Conservation (phyloP, 768 basidiomycete genomes). For the Pleurotus djamor region DNA sequence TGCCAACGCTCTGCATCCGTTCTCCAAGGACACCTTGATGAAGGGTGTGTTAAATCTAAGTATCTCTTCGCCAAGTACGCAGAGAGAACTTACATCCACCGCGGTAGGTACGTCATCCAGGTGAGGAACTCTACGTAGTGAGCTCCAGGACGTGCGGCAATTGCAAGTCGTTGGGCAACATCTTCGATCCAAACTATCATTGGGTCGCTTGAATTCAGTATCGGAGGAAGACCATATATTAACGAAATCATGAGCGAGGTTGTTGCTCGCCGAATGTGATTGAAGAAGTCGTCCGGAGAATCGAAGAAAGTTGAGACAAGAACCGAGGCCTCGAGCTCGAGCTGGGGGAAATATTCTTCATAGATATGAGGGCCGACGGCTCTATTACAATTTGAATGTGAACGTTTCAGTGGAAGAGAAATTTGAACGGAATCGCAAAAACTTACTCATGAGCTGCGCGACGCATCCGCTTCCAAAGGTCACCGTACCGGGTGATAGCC, state of each 20-base stretch:
- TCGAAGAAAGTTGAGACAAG: slow-evolving; percentile 18
- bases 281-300: slow-evolving; percentile 21
- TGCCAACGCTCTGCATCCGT: not conserved
- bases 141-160: slow-evolving; percentile 26
- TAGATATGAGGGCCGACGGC: slow-evolving; percentile 17
- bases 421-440: no score
- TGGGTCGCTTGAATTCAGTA: not conserved
- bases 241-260: slow-evolving; percentile 1
- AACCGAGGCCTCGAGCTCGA: slow-evolving; percentile 19
- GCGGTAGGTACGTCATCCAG: no score
- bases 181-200: not conserved
- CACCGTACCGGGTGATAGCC: slow-evolving; percentile 13
- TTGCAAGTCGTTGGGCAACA: slow-evolving; percentile 17
- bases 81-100: slow-evolving; percentile 20
- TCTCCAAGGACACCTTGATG: not conserved
- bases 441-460: slow-evolving; percentile 21
- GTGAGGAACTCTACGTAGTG: slow-evolving; percentile 28
- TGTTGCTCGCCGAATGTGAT: slow-evolving; percentile 18
- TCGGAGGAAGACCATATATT: slow-evolving; percentile 11
- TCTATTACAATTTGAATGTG: not conserved
- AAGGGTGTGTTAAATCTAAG: no score
- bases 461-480: slow-evolving; percentile 29
- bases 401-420: not conserved
- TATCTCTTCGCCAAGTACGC: slow-evolving; percentile 14
- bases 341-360: slow-evolving; percentile 14